phyloP scores from a whole-genome alignment of 2,329 filamentous ascomycete species.

The Penicillium sp. region DNA sequence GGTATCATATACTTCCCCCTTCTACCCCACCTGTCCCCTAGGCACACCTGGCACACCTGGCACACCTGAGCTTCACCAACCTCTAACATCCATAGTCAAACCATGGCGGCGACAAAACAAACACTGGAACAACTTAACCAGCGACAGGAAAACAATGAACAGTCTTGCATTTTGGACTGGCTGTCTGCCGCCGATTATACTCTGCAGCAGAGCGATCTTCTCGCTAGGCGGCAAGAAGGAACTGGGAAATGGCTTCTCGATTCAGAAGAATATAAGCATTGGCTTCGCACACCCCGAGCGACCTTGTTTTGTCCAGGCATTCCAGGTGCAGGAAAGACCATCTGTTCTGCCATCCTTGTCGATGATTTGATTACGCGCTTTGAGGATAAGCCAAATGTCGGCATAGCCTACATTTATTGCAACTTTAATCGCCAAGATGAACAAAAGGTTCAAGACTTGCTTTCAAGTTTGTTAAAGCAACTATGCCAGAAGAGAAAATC shows the following conservation, averaged over 20 bases:
- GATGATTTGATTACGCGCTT: constrained; percentile 31
- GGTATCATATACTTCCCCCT: background rate
- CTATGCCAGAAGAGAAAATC: constrained; percentile 20
- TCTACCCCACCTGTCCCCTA: background rate
- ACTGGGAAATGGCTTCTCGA: constrained; percentile 20
- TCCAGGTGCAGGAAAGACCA: constrained; percentile 18
- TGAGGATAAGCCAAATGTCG: constrained; percentile 17
- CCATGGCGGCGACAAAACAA: background rate
- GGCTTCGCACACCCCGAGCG: constrained; percentile 4
- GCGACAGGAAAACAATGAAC: background rate
- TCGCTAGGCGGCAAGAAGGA: constrained; percentile 7
- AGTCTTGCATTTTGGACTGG: constrained; percentile 4
- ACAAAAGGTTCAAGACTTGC: constrained; percentile 29
- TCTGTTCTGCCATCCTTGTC: constrained; percentile 28
- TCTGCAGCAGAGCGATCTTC: constrained; percentile 11
- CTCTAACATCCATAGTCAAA: background rate
- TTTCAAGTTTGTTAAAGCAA: constrained; percentile 35
- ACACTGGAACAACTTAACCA: background rate
- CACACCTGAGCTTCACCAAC: background rate
- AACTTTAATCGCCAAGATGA: constrained; percentile 35
- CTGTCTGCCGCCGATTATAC: background rate
- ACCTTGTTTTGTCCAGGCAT: constrained; percentile 16
- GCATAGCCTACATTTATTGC: constrained; percentile 44
- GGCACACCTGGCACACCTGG: too few species aligned
- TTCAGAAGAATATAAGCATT: constrained; percentile 11